Evolutionary conservation across 257 asterid genomes (phyloP).

Genomic region (Solanum pinnatisectum): DNA sequence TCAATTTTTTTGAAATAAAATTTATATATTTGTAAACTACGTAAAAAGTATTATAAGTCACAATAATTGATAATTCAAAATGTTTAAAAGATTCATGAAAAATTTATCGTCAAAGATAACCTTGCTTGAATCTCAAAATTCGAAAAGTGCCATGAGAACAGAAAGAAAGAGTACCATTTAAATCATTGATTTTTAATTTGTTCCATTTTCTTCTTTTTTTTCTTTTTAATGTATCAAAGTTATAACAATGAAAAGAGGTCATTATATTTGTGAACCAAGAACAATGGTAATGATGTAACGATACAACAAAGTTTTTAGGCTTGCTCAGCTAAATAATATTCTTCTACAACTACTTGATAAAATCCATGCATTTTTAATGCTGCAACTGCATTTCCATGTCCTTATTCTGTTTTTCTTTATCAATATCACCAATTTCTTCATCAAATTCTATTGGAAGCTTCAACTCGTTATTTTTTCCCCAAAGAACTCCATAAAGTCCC

Average conservation of each 20-base stretch:
- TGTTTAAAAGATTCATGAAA: too few species aligned
- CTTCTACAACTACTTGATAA: background rate
- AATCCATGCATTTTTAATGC: background rate
- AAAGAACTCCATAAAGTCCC: conserved; percentile 70
- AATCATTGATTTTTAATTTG: background rate
- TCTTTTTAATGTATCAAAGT: background rate
- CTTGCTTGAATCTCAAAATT: too few species aligned
- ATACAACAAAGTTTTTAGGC: background rate
- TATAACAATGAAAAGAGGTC: background rate
- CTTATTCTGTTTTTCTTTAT: background rate
- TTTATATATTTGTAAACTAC: too few species aligned
- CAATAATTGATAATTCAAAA: too few species aligned
- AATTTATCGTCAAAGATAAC: too few species aligned
- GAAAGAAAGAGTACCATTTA: too few species aligned
- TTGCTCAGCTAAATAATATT: background rate
- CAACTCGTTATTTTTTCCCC: conserved; percentile 71
- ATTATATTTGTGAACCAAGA: background rate
- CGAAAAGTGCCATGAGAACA: rapidly evolving
- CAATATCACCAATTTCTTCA: background rate
- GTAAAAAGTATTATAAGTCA: background rate
- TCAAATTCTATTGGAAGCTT: background rate
- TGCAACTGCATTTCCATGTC: conserved; percentile 1
- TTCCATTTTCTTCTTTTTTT: background rate
- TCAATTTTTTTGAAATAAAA: too few species aligned
- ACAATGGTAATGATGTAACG: background rate